phyloP scores from a whole-genome alignment of 1,284 basidiomycete species.

The Termitomyces sp. region DNA sequence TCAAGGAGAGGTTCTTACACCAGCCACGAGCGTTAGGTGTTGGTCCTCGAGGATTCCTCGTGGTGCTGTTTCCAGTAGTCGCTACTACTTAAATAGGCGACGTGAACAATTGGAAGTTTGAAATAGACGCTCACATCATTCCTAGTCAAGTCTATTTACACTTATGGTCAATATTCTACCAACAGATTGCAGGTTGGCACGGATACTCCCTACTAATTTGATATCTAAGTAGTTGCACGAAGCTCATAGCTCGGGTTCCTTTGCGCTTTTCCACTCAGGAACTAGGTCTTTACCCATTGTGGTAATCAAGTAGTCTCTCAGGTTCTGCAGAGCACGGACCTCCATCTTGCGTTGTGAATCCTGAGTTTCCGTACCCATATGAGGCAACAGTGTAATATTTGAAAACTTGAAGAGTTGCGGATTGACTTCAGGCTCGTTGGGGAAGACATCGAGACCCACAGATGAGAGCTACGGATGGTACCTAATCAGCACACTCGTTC shows the following conservation, averaged over 20 bases:
- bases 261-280: slow-evolving; percentile 44
- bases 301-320: slow-evolving; percentile 59
- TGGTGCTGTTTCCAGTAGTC: slow-evolving; percentile 4
- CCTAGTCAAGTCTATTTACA: slow-evolving; percentile 1
- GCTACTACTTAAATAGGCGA: neutral
- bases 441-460: slow-evolving; percentile 88
- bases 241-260: slow-evolving; percentile 13
- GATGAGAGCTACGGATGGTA: slow-evolving; percentile 58
- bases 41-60: slow-evolving; percentile 12
- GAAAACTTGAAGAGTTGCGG: slow-evolving; percentile 75
- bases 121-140: slow-evolving; percentile 5
- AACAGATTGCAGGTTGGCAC: neutral
- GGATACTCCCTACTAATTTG: neutral
- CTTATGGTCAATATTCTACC: neutral
- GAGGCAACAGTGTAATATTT: slow-evolving; percentile 81
- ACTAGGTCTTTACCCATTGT: slow-evolving; percentile 66
- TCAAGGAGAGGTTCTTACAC: neutral
- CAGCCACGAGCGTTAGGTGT: neutral
- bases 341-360: slow-evolving; percentile 84
- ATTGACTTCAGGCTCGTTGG: slow-evolving; percentile 84
- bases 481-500: neutral
- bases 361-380: slow-evolving; percentile 85
- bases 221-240: neutral
- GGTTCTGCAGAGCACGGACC: slow-evolving; percentile 67
- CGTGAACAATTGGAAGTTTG: neutral